A percentile compares a stretch with the other conserved stretches of the same genome.
phyloP scores from a whole-genome alignment of 345 rosid genomes.

The Bruguiera gymnorhiza region DNA sequence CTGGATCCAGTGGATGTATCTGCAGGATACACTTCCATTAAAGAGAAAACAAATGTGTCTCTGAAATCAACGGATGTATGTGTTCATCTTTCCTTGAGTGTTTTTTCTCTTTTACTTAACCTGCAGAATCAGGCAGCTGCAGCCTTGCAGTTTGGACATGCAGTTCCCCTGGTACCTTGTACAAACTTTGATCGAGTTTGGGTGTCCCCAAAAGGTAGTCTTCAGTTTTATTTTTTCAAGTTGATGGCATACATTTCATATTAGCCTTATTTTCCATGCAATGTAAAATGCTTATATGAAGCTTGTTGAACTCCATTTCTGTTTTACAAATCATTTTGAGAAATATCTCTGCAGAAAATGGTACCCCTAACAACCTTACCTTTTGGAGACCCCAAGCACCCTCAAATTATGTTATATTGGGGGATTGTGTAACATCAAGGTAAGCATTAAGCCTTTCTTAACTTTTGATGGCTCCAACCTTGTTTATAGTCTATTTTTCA shows the following conservation, averaged over 20 bases:
- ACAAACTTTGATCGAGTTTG: slow-evolving; percentile 78
- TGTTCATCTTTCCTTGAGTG: slow-evolving; percentile 83
- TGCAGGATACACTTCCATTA: slow-evolving; percentile 84
- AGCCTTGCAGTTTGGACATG: slow-evolving; percentile 89
- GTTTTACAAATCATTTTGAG: slow-evolving; percentile 9
- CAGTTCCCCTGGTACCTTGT: slow-evolving; percentile 78
- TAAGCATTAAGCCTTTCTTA: slow-evolving; percentile 17
- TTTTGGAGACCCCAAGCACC: slow-evolving; percentile 99
- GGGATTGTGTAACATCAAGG: slow-evolving; percentile 99
- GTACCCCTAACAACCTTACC: slow-evolving; percentile 67
- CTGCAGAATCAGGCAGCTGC: slow-evolving; percentile 74
- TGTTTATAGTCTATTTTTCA: no score
- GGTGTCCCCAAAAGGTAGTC: slow-evolving; percentile 83
- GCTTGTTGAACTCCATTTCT: slow-evolving; percentile 2
- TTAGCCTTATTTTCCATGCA: not conserved
- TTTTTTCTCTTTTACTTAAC: slow-evolving; percentile 76
- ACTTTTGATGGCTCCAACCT: no score
- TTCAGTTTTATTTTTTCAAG: slow-evolving; percentile 16
- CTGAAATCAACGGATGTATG: slow-evolving; percentile 77
- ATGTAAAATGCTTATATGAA: not conserved
- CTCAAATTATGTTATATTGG: slow-evolving; percentile 85
- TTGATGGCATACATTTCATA: not conserved
- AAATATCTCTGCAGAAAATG: slow-evolving; percentile 54
- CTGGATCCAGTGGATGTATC: slow-evolving; percentile 89
- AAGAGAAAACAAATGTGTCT: slow-evolving; percentile 86